phyloP scores from a whole-genome alignment of 768 basidiomycete species.

The Hortiboletus flavorubellus region DNA sequence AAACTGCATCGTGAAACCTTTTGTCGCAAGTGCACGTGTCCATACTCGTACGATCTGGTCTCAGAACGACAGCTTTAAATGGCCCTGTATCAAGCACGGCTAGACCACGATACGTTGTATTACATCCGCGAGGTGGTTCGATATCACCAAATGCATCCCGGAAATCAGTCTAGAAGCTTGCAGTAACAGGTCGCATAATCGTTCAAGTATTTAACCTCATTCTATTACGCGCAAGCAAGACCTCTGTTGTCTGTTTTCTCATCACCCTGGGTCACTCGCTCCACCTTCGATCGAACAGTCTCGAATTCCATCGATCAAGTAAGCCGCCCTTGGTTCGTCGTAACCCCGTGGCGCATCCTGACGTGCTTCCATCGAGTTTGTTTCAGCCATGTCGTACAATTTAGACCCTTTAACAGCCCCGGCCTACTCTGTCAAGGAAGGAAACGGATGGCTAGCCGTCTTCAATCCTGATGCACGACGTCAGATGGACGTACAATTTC shows the following conservation, averaged over 20 bases:
- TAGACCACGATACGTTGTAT: slow-evolving; percentile 1
- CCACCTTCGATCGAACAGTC: not conserved
- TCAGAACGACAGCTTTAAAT: slow-evolving; percentile 6
- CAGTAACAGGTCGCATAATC: slow-evolving; percentile 2
- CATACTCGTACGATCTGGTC: not conserved
- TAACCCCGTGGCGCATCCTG: not conserved
- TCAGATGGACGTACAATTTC: slow-evolving; percentile 50
- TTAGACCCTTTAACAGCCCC: slow-evolving; percentile 30
- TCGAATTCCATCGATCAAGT: not conserved
- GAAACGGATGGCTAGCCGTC: slow-evolving; percentile 50
- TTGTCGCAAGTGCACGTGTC: not conserved
- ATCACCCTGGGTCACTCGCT: not conserved
- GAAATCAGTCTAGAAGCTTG: slow-evolving; percentile 8
- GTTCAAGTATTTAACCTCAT: not conserved
- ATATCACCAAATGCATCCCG: slow-evolving; percentile 13
- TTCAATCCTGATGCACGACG: slow-evolving; percentile 49
- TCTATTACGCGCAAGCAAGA: not conserved
- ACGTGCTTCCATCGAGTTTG: slow-evolving; percentile 1
- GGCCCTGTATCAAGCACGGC: not conserved
- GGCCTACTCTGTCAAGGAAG: slow-evolving; percentile 40
- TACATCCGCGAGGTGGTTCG: not conserved
- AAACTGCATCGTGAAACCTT: too few relatives aligned
- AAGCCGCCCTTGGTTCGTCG: not conserved
- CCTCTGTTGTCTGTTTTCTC: not conserved
- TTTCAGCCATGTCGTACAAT: slow-evolving; percentile 19